These are phyloP conservation scores for Vigna radiata DNA, from an alignment of 306 rosid genomes.

Conservation along the genomic window DNA sequence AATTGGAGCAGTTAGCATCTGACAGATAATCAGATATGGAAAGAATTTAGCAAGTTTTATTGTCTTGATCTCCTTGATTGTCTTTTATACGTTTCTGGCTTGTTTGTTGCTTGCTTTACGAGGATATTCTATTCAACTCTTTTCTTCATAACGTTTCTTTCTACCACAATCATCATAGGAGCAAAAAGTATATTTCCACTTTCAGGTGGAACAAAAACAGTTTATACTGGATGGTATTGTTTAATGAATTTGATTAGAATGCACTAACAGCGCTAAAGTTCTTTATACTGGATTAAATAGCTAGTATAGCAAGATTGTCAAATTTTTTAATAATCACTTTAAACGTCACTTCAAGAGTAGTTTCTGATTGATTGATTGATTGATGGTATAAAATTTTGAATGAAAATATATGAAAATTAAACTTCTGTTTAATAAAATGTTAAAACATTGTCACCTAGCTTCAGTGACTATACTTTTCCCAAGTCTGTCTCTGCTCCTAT, in stretches of 20 bases:
- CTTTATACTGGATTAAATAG: neutral
- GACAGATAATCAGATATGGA: neutral
- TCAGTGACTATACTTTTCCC: constrained; percentile 14
- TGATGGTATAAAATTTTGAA: neutral
- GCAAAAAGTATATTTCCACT: neutral
- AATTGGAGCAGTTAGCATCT: neutral
- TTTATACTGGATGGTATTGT: neutral
- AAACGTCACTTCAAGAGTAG: neutral
- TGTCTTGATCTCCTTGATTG: constrained; percentile 8
- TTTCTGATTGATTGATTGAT: neutral
- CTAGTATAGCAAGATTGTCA: neutral
- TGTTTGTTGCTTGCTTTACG: neutral
- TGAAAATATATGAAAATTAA: neutral
- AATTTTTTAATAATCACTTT: neutral
- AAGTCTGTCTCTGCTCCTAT: constrained; percentile 2
- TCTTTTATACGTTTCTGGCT: neutral
- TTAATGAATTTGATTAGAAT: neutral
- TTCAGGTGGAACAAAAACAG: neutral
- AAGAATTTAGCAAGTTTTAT: constrained; percentile 3
- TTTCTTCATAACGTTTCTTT: neutral
- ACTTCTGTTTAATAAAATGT: neutral
- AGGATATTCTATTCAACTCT: constrained; percentile 21
- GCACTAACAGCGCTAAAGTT: neutral
- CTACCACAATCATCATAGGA: neutral
- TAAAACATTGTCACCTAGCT: neutral